Conservation (phyloP, 1,284 basidiomycete genomes). For the Pseudozyma flocculosa region DNA sequence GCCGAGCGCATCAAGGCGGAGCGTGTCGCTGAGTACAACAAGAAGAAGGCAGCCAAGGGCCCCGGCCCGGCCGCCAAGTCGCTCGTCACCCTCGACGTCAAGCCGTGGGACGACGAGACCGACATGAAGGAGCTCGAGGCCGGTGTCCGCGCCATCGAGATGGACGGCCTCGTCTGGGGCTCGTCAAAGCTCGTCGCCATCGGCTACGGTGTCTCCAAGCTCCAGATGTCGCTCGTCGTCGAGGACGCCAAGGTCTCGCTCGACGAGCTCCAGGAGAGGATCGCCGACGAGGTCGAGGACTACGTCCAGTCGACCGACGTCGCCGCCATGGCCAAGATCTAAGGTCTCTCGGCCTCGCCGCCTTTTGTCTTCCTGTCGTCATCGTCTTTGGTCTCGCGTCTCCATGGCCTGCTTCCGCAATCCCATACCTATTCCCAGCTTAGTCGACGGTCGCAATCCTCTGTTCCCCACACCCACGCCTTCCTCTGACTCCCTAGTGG, state of each 20-base stretch:
- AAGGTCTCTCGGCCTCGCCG: too few relatives aligned
- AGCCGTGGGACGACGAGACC: constrained; percentile 98
- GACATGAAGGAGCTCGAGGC: constrained; percentile 87
- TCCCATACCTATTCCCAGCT: too few relatives aligned
- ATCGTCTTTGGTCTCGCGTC: too few relatives aligned
- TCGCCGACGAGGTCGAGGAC: constrained; percentile 72
- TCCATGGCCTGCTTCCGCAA: too few relatives aligned
- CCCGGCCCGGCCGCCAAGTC: constrained; percentile 68
- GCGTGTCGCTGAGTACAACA: constrained; percentile 90
- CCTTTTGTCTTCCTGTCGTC: too few relatives aligned
- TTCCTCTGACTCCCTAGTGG: too few relatives aligned
- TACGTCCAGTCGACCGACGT: constrained; percentile 89
- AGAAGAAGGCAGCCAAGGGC: constrained; percentile 88
- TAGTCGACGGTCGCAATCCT: too few relatives aligned
- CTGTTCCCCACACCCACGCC: too few relatives aligned
- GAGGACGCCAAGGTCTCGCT: constrained; percentile 94
- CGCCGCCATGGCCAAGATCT: constrained; percentile 58
- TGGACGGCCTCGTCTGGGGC: constrained; percentile 93
- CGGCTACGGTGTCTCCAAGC: constrained; percentile 87
- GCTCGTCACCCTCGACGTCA: constrained; percentile 92
- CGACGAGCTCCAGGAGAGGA: constrained; percentile 77
- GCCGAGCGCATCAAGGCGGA: constrained; percentile 92
- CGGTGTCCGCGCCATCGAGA: constrained; percentile 79
- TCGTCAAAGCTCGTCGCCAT: constrained; percentile 80
- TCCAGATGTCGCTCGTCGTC: constrained; percentile 92